Evolutionary conservation across 257 asterid genomes (phyloP).

Genomic region (Lithospermum erythrorhizon): DNA sequence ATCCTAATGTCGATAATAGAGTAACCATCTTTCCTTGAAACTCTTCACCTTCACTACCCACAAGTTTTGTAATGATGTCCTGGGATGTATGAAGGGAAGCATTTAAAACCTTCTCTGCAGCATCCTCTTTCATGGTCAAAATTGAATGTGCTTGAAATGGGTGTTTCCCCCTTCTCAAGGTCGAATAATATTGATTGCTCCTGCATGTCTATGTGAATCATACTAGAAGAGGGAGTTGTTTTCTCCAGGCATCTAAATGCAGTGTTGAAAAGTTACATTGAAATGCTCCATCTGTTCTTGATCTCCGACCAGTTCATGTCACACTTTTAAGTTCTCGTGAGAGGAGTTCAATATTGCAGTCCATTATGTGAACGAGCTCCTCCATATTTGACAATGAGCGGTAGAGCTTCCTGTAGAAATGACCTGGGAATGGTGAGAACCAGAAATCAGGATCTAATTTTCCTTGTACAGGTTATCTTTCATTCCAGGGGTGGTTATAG

Average conservation of each 20-base stretch:
- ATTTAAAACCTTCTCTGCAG: constrained; percentile 5
- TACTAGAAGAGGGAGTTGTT: constrained; percentile 8
- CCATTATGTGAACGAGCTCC: constrained; percentile 30
- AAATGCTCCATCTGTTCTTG: constrained; percentile 23
- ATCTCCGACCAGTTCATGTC: constrained; percentile 26
- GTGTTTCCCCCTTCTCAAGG: constrained; percentile 27
- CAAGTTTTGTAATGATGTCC: background rate
- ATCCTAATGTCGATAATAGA: constrained; percentile 11
- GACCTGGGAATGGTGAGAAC: constrained; percentile 42
- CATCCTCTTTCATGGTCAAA: constrained; percentile 8
- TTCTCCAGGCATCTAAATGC: constrained; percentile 18
- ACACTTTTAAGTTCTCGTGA: constrained; percentile 11
- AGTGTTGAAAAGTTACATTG: constrained; percentile 22
- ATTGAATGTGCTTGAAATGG: constrained; percentile 2
- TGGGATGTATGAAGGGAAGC: constrained; percentile 9
- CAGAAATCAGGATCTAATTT: constrained; percentile 56
- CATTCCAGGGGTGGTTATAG: background rate
- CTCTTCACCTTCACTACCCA: background rate
- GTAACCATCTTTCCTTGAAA: background rate
- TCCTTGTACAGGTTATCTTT: background rate
- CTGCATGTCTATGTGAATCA: constrained; percentile 1
- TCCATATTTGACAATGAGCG: constrained; percentile 22
- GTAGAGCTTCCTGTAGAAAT: constrained; percentile 38
- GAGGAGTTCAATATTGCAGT: constrained; percentile 23
- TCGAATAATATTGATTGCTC: constrained; percentile 15